Evolutionary conservation across 768 basidiomycete species (phyloP), one percentile per base, ranked within the genome.

Genomic region (Kockovaella imperatae): DNA sequence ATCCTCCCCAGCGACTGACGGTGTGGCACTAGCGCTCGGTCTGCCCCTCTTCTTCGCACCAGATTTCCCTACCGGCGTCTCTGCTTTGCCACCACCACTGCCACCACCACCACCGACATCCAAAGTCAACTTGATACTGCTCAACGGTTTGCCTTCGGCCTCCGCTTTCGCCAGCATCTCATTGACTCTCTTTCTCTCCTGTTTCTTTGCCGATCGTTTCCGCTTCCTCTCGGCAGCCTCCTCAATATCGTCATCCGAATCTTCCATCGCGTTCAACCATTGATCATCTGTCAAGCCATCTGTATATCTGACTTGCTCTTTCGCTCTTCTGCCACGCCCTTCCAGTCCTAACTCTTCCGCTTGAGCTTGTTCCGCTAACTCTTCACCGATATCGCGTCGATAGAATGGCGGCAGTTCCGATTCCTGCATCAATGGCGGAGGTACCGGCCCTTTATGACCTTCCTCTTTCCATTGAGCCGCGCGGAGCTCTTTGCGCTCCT

Each of bases 321-420:
- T 78, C 50, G 80, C 78, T 57, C 90, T 79, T 67, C 86, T 83
- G 29, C 90, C 91, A 53, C 90, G 81, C 47, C 90, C 90, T 65
- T 87, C 40, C 11, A 42, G 40, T 25, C 40, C 80, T 23, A 74
- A 59, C 31, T 72, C 72, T 35, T 77, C 73, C 11, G 70, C 75
- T 5, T 82, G 69, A 39, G 58, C 53, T 4, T 63, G 59, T 24
- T 50, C 55, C 26, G 70, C 64, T 34, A 71, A 76, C 43, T 87
- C 87, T 10, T 65, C 59, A 7, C 68, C 64, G 14, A 70, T 62
- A 42, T 68, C 67, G 4, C 76, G 83, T 59, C 83, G 84, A 71
- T 96, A 99, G 68, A 87, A 88, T 38, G 86, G 83, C 0, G 93
- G 93, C 24, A 99, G 77, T 66, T 99, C 95, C 31, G 86, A 84